These are phyloP conservation scores for Metschnikowia continentalis DNA, from an alignment of 805 yeast species.

Conservation along the genomic window DNA sequence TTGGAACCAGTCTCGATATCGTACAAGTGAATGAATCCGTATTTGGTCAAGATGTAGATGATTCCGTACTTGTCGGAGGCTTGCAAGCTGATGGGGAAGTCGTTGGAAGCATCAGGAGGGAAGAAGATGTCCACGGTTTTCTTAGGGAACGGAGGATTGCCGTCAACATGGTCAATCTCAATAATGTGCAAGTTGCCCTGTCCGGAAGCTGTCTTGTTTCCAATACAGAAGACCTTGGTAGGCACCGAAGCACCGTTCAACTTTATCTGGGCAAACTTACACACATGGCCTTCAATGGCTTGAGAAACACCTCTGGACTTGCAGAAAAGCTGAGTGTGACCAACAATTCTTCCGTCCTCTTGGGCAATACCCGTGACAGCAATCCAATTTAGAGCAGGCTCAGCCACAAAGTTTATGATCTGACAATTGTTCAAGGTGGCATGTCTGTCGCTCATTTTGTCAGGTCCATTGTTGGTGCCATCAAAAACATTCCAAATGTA, in stretches of 20 bases:
- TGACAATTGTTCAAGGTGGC: conserved; percentile 73
- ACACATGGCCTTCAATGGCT: conserved; percentile 97
- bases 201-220: conserved; percentile 75
- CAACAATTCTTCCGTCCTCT: conserved; percentile 90
- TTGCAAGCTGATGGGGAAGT: conserved; percentile 92
- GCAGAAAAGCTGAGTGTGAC: conserved; percentile 90
- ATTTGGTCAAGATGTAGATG: conserved; percentile 84
- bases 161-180: conserved; percentile 91
- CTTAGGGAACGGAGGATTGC: conserved; percentile 80
- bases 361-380: conserved; percentile 94
- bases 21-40: conserved; percentile 93
- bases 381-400: conserved; percentile 81
- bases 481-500: conserved; percentile 83
- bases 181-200: conserved; percentile 79
- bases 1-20: conserved; percentile 91
- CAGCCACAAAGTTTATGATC: conserved; percentile 85
- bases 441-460: conserved; percentile 77
- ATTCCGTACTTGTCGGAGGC: conserved; percentile 84
- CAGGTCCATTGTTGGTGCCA: conserved; percentile 74
- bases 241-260: conserved; percentile 69
- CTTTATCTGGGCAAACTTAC: conserved; percentile 74
- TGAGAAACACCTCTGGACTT: conserved; percentile 89
- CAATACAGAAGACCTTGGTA: conserved; percentile 88
- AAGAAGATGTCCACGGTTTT: conserved; percentile 89
- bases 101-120: conserved; percentile 94